Evolutionary conservation across 495 filamentous ascomycete species (phyloP).

Genomic region (Neurospora sp.): DNA sequence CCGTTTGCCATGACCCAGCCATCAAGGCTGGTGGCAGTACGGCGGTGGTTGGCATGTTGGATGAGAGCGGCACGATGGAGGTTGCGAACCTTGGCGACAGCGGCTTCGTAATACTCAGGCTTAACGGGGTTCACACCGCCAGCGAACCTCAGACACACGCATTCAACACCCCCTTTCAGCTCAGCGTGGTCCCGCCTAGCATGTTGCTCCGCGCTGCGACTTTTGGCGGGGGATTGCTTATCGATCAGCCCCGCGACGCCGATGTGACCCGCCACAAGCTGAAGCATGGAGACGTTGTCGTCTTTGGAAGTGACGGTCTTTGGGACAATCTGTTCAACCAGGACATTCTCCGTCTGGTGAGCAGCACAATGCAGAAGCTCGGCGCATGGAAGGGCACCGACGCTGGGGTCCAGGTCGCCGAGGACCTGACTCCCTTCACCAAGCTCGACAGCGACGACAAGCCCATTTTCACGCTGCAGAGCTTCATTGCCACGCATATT

Average conservation of each 20-base stretch:
- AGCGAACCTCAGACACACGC: slow-evolving; percentile 87
- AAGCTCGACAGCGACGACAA: slow-evolving; percentile 21
- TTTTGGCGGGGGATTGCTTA: slow-evolving; percentile 72
- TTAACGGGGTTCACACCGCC: slow-evolving; percentile 71
- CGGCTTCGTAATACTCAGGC: slow-evolving; percentile 78
- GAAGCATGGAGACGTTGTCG: slow-evolving; percentile 79
- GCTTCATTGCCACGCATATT: slow-evolving; percentile 66
- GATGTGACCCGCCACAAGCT: slow-evolving; percentile 62
- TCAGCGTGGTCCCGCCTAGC: slow-evolving; percentile 74
- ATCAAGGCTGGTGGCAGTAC: slow-evolving; percentile 84
- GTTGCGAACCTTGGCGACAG: slow-evolving; percentile 97
- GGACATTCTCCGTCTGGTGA: slow-evolving; percentile 73
- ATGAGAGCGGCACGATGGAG: slow-evolving; percentile 60
- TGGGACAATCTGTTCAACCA: slow-evolving; percentile 94
- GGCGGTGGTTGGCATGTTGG: slow-evolving; percentile 69
- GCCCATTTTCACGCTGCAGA: slow-evolving; percentile 49
- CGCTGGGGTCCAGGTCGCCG: slow-evolving; percentile 48
- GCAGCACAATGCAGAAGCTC: slow-evolving; percentile 56
- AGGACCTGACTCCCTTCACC: slow-evolving; percentile 44
- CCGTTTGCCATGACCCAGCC: slow-evolving; percentile 58
- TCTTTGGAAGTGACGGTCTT: slow-evolving; percentile 90
- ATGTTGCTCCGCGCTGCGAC: slow-evolving; percentile 64
- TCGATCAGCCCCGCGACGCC: slow-evolving; percentile 79
- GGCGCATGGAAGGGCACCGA: slow-evolving; percentile 64
- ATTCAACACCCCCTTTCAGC: slow-evolving; percentile 95